These are phyloP conservation scores for Cordyceps cicadae DNA, from an alignment of 2,329 filamentous ascomycete genomes.

Conservation along the genomic window DNA sequence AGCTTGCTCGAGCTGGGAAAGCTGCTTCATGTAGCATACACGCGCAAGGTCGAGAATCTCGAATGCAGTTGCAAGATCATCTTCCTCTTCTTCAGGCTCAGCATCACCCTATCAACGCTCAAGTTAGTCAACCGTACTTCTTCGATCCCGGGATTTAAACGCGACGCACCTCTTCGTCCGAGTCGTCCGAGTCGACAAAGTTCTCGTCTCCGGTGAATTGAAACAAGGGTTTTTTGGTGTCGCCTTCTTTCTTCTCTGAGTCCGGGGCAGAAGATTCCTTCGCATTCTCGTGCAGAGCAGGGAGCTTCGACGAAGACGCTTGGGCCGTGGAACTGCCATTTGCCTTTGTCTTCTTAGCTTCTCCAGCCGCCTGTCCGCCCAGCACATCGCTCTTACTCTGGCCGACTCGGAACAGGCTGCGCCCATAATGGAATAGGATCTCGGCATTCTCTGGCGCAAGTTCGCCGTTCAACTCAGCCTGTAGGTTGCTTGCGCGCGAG, in stretches of 20 bases:
- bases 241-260: conserved; percentile 30
- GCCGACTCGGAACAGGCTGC: conserved; percentile 87
- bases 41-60: conserved; percentile 77
- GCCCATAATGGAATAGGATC: conserved; percentile 87
- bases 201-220: conserved; percentile 93
- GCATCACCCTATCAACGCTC: conserved; percentile 34
- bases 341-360: conserved; percentile 34
- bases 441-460: conserved; percentile 86
- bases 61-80: conserved; percentile 72
- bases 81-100: conserved; percentile 52
- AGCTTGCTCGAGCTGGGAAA: conserved; percentile 33
- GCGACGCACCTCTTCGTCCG: conserved; percentile 42
- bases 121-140: conserved; percentile 17
- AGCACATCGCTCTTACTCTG: conserved; percentile 92
- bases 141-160: conserved; percentile 10
- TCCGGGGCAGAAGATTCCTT: conserved; percentile 36
- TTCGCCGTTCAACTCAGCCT: conserved; percentile 87
- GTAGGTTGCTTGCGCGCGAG: conserved; percentile 79
- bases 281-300: conserved; percentile 30
- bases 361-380: conserved; percentile 63
- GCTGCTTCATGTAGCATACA: conserved; percentile 51
- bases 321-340: conserved; percentile 32
- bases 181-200: conserved; percentile 74
- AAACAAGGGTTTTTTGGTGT: conserved; percentile 68
- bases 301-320: conserved; percentile 33